These are phyloP conservation scores for Castanea mollissima DNA, from an alignment of 306 rosid genomes.

Conservation along the genomic window DNA sequence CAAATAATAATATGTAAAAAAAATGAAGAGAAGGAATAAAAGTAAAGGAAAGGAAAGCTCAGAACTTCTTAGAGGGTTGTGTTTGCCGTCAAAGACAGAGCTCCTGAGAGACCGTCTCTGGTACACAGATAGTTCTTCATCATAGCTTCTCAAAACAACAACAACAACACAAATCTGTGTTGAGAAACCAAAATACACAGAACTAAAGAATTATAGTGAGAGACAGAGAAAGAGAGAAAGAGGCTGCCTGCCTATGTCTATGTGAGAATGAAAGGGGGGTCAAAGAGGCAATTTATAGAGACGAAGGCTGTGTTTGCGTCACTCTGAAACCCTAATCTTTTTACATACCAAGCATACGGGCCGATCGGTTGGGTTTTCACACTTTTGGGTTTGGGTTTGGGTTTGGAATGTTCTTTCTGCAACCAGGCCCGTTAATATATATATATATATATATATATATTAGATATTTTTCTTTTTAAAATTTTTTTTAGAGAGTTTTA, in stretches of 20 bases:
- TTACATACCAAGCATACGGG: neutral
- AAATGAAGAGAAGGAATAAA: too few relatives aligned
- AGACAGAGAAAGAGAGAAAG: neutral
- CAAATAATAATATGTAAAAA: neutral
- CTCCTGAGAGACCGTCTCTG: constrained; percentile 37
- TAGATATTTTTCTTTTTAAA: too few relatives aligned
- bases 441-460: too few relatives aligned
- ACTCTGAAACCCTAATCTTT: neutral
- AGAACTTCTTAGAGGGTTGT: constrained; percentile 98
- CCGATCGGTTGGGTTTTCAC: neutral
- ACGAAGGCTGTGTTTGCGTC: neutral
- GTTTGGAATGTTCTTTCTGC: neutral
- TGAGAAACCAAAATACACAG: neutral
- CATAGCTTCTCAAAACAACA: constrained; percentile 30
- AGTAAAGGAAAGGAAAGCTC: constrained; percentile 38
- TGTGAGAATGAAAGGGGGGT: neutral
- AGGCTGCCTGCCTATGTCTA: too few relatives aligned
- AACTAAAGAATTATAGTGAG: neutral
- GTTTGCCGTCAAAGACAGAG: constrained; percentile 67
- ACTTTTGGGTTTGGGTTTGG: neutral
- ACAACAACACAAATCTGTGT: too few relatives aligned
- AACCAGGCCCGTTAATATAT: too few relatives aligned
- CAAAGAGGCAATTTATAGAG: neutral
- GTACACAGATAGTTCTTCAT: constrained; percentile 55
- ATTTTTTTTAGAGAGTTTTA: too few relatives aligned